These are phyloP conservation scores for Xylaria sp. DNA, from an alignment of 2,329 filamentous ascomycete species.

Conservation along the genomic window DNA sequence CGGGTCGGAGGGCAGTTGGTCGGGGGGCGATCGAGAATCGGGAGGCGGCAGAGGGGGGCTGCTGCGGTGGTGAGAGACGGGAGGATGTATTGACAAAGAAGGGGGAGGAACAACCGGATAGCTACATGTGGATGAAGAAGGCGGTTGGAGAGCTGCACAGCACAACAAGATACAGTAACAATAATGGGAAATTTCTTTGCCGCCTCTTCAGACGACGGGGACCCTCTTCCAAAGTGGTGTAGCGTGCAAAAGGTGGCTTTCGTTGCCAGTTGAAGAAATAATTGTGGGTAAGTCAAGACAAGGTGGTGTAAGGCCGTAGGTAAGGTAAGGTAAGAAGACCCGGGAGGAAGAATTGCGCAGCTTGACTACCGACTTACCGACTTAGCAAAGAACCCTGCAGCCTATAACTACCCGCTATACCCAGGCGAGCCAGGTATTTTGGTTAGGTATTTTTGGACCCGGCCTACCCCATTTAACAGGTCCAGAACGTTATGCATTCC, in stretches of 20 bases:
- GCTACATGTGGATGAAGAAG: slow-evolving; percentile 28
- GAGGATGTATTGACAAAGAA: slow-evolving; percentile 26
- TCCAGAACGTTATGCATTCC: no score
- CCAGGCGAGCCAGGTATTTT: no score
- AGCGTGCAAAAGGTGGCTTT: slow-evolving; percentile 18
- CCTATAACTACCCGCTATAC: neutral
- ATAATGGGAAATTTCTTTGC: slow-evolving; percentile 28
- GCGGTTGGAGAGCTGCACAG: slow-evolving; percentile 1
- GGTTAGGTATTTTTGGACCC: no score
- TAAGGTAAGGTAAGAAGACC: slow-evolving; percentile 13
- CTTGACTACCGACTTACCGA: slow-evolving; percentile 4
- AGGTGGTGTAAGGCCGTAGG: neutral
- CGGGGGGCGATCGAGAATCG: slow-evolving; percentile 5
- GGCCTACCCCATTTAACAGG: no score
- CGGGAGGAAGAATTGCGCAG: slow-evolving; percentile 17
- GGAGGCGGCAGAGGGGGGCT: slow-evolving; percentile 4
- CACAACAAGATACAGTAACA: neutral
- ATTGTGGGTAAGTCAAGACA: slow-evolving; percentile 28
- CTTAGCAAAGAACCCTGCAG: neutral
- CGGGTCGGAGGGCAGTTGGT: slow-evolving; percentile 36
- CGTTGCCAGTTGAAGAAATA: slow-evolving; percentile 12
- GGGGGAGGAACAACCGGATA: slow-evolving; percentile 19
- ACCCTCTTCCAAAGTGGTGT: slow-evolving; percentile 28
- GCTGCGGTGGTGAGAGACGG: slow-evolving; percentile 14
- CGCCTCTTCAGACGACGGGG: slow-evolving; percentile 23